Conservation (phyloP, 768 basidiomycete genomes). For the Panus rudis region DNA sequence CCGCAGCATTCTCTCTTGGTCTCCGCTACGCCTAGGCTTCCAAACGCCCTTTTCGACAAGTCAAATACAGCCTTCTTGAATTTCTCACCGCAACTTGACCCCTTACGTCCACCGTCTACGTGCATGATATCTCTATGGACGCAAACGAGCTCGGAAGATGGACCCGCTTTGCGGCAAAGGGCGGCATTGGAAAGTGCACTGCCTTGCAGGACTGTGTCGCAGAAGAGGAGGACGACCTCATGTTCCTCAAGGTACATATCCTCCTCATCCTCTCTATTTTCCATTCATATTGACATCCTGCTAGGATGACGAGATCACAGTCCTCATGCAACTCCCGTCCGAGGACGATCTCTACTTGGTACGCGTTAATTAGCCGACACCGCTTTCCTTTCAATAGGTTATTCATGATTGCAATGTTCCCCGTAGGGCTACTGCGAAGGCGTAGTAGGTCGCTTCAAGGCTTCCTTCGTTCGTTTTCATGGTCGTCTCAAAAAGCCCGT, state of each 20-base stretch:
- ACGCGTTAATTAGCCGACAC: too few relatives aligned
- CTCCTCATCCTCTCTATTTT: background rate
- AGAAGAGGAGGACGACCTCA: conserved; percentile 66
- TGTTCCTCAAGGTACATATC: conserved; percentile 73
- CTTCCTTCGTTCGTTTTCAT: conserved; percentile 58
- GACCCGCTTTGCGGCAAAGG: conserved; percentile 81
- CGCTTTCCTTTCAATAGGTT: background rate
- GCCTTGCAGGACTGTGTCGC: conserved; percentile 73
- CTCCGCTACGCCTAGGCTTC: too few relatives aligned
- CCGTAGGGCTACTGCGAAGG: conserved; percentile 80
- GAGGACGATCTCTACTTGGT: conserved; percentile 57
- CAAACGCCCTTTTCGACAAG: background rate
- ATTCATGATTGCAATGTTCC: background rate
- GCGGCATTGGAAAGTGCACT: conserved; percentile 76
- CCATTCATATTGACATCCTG: background rate
- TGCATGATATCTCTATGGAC: conserved; percentile 41
- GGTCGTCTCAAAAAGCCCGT: conserved; percentile 74
- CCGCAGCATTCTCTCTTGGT: too few relatives aligned
- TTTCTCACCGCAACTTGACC: background rate
- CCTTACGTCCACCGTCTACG: background rate
- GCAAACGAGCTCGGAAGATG: conserved; percentile 67
- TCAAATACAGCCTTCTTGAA: background rate
- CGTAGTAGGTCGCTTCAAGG: conserved; percentile 71
- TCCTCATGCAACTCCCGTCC: conserved; percentile 63
- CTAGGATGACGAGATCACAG: conserved; percentile 74